Percentiles rank a stretch among this genome's conserved stretches.
Conservation (phyloP, 495 filamentous ascomycete genomes). For the Aspergillus cristatus region DNA sequence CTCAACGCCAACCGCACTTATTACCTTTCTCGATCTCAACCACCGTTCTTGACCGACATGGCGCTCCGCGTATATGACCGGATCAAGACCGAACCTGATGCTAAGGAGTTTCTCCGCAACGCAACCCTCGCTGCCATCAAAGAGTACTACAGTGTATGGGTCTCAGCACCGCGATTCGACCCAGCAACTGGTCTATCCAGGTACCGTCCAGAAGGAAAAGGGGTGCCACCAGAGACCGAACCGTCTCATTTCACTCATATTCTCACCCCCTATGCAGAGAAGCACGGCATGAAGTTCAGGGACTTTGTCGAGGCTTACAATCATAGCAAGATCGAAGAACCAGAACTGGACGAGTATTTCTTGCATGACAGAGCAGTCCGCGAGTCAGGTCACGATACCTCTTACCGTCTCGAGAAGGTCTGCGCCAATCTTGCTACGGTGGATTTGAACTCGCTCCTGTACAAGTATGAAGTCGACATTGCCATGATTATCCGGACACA, state of each 20-base stretch:
- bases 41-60: constrained; percentile 97
- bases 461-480: constrained; percentile 94
- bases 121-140: constrained; percentile 89
- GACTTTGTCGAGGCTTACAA: constrained; percentile 88
- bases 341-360: constrained; percentile 89
- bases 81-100: constrained; percentile 69
- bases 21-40: constrained; percentile 88
- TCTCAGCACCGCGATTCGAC: constrained; percentile 68
- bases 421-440: constrained; percentile 87
- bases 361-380: constrained; percentile 89
- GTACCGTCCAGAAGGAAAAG: constrained; percentile 80
- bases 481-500: constrained; percentile 67
- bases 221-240: constrained; percentile 92
- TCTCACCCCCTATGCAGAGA: constrained; percentile 75
- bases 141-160: constrained; percentile 92
- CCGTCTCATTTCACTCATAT: constrained; percentile 80
- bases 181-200: constrained; percentile 72
- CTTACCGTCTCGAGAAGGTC: constrained; percentile 80
- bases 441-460: constrained; percentile 85
- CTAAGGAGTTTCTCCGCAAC: constrained; percentile 65
- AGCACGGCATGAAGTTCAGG: constrained; percentile 68
- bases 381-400: constrained; percentile 95
- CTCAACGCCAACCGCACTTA: constrained; percentile 94
- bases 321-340: constrained; percentile 62
- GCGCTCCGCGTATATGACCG: constrained; percentile 80